A percentile compares a stretch with the other conserved stretches of the same genome.
These are phyloP conservation scores for Triticum dicoccoides DNA, from an alignment of 176 grass and related monocot species.

Conservation along the genomic window DNA sequence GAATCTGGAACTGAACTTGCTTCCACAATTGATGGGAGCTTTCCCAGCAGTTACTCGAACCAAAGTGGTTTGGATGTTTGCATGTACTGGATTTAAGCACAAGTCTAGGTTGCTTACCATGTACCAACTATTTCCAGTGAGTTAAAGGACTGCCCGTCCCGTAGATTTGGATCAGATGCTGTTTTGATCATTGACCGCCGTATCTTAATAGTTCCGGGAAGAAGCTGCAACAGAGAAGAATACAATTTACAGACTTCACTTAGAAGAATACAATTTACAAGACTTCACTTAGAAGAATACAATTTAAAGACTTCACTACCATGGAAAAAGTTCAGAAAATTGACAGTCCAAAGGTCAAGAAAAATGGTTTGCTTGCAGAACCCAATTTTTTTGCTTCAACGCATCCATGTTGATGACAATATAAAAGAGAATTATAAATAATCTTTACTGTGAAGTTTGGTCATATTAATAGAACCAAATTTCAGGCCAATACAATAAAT, in stretches of 20 bases:
- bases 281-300: not conserved
- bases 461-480: not conserved
- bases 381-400: not conserved
- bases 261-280: not conserved
- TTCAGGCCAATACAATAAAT: not conserved
- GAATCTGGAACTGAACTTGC: not conserved
- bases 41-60: not conserved
- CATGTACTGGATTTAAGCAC: not conserved
- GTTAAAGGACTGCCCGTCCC: constrained; percentile 27
- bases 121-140: constrained; percentile 59
- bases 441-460: not conserved
- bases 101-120: constrained; percentile 33
- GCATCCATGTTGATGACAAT: not conserved
- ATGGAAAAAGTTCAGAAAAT: not conserved
- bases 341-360: not conserved
- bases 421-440: not conserved
- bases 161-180: constrained; percentile 23
- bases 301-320: not conserved
- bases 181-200: constrained; percentile 62
- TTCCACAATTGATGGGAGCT: not conserved
- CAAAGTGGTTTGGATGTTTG: not conserved
- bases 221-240: constrained; percentile 50
- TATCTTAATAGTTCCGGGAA: constrained; percentile 32
- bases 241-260: not conserved
- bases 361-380: not conserved